Evolutionary conservation across 2,329 filamentous ascomycete genomes (phyloP).

Genomic region (Alternaria triticina): DNA sequence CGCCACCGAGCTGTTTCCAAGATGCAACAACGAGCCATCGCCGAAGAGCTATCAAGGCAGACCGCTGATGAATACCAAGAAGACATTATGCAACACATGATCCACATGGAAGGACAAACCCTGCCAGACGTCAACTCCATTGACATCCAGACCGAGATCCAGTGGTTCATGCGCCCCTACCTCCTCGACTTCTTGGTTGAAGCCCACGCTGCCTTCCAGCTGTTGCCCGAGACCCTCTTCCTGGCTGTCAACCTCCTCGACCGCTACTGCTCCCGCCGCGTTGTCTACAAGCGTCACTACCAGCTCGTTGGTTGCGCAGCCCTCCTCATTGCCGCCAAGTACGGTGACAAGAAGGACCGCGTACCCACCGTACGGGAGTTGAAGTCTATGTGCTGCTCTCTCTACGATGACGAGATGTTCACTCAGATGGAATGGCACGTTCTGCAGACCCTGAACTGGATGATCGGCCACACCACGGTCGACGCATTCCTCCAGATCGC

Average conservation of each 20-base stretch:
- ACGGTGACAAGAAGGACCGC: conserved; percentile 97
- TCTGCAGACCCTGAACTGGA: conserved; percentile 95
- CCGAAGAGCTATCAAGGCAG: conserved; percentile 83
- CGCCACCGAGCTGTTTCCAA: conserved; percentile 79
- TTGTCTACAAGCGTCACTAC: conserved; percentile 99
- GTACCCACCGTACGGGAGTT: conserved; percentile 97
- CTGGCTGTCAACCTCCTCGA: conserved; percentile 96
- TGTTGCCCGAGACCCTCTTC: conserved; percentile 94
- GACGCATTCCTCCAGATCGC: conserved; percentile 92
- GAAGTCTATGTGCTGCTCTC: conserved; percentile 98
- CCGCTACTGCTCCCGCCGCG: conserved; percentile 94
- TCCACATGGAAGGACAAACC: conserved; percentile 93
- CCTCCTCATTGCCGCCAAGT: conserved; percentile 95
- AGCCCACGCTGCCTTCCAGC: conserved; percentile 91
- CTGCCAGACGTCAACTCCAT: conserved; percentile 96
- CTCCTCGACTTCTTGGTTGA: conserved; percentile 98
- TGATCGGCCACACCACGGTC: conserved; percentile 92
- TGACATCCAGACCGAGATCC: conserved; percentile 98
- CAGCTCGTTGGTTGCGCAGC: conserved; percentile 96
- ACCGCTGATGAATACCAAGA: conserved; percentile 92
- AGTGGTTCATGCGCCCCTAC: conserved; percentile 99
- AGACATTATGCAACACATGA: conserved; percentile 93
- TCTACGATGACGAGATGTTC: conserved; percentile 99
- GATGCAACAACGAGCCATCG: conserved; percentile 85
- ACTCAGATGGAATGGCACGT: conserved; percentile 99